Evolutionary conservation across 2,329 filamentous ascomycete species (phyloP), one percentile per base, ranked within the genome.

Genomic region (Chrysosphaeria jannelii): DNA sequence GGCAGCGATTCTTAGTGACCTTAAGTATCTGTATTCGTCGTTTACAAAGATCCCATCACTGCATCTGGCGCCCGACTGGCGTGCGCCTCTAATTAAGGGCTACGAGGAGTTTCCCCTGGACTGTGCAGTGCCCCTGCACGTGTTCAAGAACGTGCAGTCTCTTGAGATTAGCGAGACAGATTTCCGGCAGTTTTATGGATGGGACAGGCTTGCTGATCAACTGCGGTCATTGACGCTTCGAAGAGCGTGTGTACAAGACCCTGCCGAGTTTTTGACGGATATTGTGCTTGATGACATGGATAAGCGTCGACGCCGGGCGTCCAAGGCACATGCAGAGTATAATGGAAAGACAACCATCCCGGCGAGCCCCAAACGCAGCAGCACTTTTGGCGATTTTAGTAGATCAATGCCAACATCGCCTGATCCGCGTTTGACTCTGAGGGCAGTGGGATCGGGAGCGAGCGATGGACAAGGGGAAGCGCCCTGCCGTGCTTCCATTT

Each of bases 31-130:
- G 16, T 97, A 91, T 48, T 93, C 85, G 20, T 76, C 85, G 27
- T 97, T 93, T 40, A 97, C 85, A 38, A 97, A 93, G 48, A 89
- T 97, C 20, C 85, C 85, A 0, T 90, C 75, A 38, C 51, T 97
- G 31, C 66, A 70, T 31, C 53, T 97, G 26, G 67, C 79, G 14
- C 79, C 79, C n/a, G 85, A 97, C 43, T 79, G 78, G 51, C 72
- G 76, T 33, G 79, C 81, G 23, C 67, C 71, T 25, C 51, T 91
- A 29, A 91, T 97, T 34, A 61, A 68, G 33, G 81, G 81, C 14
- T 93, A 85, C 39, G 85, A 97, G 44, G 81, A 91, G 44, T 97
- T 93, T 34, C 85, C 85, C 3, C 91, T 93, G 43, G 85, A 97
- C 44, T 90, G 76, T 13, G 85, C 85, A 11, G 85, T 97, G 14